These are phyloP conservation scores for Sequoia sempervirens DNA, from an alignment of 75 land plant genomes.

Conservation along the genomic window DNA sequence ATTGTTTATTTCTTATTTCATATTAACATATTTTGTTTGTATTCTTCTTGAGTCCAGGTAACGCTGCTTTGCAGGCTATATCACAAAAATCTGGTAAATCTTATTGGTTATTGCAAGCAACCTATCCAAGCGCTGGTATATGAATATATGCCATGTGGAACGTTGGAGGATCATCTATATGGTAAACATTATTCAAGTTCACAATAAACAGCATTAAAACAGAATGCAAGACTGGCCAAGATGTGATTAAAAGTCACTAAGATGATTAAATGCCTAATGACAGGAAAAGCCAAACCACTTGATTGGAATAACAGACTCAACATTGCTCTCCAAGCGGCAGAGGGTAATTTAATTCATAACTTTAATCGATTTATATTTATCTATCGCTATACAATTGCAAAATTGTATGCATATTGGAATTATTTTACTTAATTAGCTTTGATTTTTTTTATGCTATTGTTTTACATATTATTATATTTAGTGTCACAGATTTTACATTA, in stretches of 20 bases:
- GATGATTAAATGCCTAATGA: background rate
- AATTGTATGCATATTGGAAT: constrained; percentile 17
- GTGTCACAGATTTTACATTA: too few relatives aligned
- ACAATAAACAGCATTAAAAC: background rate
- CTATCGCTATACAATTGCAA: too few relatives aligned
- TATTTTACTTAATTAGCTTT: background rate
- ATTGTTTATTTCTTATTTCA: too few relatives aligned
- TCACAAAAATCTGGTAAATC: background rate
- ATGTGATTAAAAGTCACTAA: background rate
- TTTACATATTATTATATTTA: too few relatives aligned
- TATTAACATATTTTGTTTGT: too few relatives aligned
- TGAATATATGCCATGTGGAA: constrained; percentile 24
- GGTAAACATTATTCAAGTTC: background rate
- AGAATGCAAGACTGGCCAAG: too few relatives aligned
- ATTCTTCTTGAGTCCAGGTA: background rate
- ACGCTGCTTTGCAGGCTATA: background rate
- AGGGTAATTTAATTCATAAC: constrained; percentile 11
- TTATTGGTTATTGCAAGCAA: background rate
- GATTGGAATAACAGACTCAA: constrained; percentile 19
- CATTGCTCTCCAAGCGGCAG: constrained; percentile 19
- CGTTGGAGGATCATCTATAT: constrained; percentile 24
- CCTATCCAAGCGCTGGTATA: constrained; percentile 6
- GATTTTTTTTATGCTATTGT: constrained; percentile 38
- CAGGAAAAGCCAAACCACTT: background rate
- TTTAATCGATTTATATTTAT: too few relatives aligned